Percentiles rank a stretch among this genome's conserved stretches.
Conservation (phyloP, 176 grass and related monocot genomes). For the Phoenix roebelenii region DNA sequence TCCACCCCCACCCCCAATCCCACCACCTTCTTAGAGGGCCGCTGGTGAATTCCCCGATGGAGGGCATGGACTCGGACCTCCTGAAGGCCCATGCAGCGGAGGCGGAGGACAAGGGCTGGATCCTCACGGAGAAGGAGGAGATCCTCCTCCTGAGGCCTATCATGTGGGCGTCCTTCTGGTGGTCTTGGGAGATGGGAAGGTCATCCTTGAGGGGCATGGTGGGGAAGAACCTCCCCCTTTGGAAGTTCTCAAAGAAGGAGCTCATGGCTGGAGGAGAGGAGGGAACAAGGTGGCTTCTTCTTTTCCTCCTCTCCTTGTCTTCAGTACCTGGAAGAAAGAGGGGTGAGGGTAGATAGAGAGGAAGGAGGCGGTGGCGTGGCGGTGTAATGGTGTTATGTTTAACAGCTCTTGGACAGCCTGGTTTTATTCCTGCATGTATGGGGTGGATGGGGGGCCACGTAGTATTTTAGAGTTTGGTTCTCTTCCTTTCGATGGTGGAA, state of each 20-base stretch:
- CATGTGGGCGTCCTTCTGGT: slow-evolving; percentile 33
- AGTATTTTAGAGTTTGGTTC: background rate
- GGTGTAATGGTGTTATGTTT: slow-evolving; percentile 10
- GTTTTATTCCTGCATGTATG: slow-evolving; percentile 21
- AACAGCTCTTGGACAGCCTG: slow-evolving; percentile 35
- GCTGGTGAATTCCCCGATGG: slow-evolving; percentile 33
- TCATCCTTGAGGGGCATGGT: slow-evolving; percentile 61
- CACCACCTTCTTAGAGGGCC: slow-evolving; percentile 52
- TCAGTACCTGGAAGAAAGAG: background rate
- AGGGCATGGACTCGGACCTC: slow-evolving; percentile 51
- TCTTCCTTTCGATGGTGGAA: too few relatives aligned
- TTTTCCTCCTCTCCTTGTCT: background rate
- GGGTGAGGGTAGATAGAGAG: background rate
- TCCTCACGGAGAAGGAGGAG: slow-evolving; percentile 81
- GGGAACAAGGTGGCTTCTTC: background rate
- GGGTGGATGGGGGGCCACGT: slow-evolving; percentile 25
- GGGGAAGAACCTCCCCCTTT: slow-evolving; percentile 71
- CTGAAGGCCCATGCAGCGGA: slow-evolving; percentile 52
- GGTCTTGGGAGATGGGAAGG: slow-evolving; percentile 59
- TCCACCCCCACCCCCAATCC: slow-evolving; percentile 66
- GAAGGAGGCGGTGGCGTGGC: background rate
- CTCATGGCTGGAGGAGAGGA: slow-evolving; percentile 34
- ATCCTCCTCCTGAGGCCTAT: slow-evolving; percentile 69
- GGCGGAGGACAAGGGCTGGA: slow-evolving; percentile 70
- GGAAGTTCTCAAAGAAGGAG: slow-evolving; percentile 74